Evolutionary conservation across 225 moss, liverwort and hornwort species (phyloP), one percentile per base, ranked within the genome.

Genomic region (Anthoceros angustus): DNA sequence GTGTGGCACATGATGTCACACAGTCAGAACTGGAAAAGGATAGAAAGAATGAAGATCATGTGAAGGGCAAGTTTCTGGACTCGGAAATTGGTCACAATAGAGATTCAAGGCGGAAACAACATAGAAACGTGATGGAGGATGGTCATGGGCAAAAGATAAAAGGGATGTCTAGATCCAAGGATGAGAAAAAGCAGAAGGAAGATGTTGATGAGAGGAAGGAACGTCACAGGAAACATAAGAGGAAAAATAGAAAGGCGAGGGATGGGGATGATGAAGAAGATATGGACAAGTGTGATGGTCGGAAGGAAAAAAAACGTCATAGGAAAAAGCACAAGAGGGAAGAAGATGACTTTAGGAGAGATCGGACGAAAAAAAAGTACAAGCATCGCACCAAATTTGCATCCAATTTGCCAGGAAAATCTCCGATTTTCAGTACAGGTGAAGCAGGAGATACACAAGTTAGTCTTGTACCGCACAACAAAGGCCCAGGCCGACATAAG

Each of bases 201-300:
- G 84, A 84, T 42, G 68, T 77, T 64, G 79, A 81, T 38, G 84
- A 71, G 72, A 67, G 49, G 10, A 88, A 81, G 62, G 83, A 84
- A 20, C 86, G 83, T 39, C 84, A 83, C 70, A 74, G 61, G 73
- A 84, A 77, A 64, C 82, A 86, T 70, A 80, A 66, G 74, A 84
- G 74, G 73, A 86, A 55, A 20, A 82, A 86, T 21, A 65, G 80
- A 72, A 77, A 64, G 61, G 74, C n/a, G n/a, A n/a, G n/a, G n/a
- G n/a, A n/a, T n/a, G n/a, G n/a, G n/a, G n/a, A n/a, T n/a, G n/a
- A n/a, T n/a, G n/a, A 80, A 64, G 80, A 68, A 25, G 80, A 86
- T 39, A 72, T 78, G 65, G 75, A 72, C 14, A 75, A 80, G 60
- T 74, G 61, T 41, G 72, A 61, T 41, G 78, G 79, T 62, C 73